phyloP scores from a whole-genome alignment of 495 filamentous ascomycete genomes.

The Xylaria cubensis region DNA sequence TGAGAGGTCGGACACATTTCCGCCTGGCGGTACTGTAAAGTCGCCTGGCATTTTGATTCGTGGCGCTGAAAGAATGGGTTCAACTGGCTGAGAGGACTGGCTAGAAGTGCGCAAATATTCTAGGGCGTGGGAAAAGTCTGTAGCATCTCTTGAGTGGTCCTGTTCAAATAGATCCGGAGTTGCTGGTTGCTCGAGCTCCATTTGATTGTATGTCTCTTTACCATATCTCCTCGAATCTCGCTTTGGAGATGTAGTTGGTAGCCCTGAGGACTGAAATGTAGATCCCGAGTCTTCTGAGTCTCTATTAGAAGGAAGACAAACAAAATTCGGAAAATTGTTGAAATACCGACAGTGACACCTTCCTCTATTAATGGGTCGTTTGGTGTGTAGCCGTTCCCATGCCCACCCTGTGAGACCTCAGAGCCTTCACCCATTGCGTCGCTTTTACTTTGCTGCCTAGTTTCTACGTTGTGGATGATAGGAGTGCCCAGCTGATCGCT shows the following conservation, averaged over 20 bases:
- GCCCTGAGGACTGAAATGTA: constrained; percentile 14
- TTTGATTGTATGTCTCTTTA: not conserved
- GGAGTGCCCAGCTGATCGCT: not conserved
- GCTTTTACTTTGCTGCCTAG: not conserved
- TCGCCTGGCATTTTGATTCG: not conserved
- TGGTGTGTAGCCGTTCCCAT: not conserved
- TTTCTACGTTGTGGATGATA: not conserved
- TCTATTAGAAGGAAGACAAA: not conserved
- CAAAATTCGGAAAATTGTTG: constrained; percentile 11
- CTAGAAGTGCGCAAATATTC: not conserved
- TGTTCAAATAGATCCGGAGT: constrained; percentile 16
- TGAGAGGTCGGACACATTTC: not conserved
- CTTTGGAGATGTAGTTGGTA: constrained; percentile 22
- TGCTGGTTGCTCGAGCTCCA: constrained; percentile 10
- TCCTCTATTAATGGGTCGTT: not conserved
- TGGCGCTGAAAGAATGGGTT: not conserved
- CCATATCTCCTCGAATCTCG: constrained; percentile 5
- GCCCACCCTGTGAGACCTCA: not conserved
- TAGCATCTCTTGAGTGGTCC: not conserved
- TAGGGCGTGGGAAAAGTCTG: not conserved
- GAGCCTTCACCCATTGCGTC: not conserved
- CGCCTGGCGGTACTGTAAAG: not conserved
- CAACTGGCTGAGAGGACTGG: not conserved
- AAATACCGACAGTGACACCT: constrained; percentile 22
- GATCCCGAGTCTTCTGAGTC: not conserved